phyloP scores from a whole-genome alignment of 345 rosid species.

The Populus tremula region DNA sequence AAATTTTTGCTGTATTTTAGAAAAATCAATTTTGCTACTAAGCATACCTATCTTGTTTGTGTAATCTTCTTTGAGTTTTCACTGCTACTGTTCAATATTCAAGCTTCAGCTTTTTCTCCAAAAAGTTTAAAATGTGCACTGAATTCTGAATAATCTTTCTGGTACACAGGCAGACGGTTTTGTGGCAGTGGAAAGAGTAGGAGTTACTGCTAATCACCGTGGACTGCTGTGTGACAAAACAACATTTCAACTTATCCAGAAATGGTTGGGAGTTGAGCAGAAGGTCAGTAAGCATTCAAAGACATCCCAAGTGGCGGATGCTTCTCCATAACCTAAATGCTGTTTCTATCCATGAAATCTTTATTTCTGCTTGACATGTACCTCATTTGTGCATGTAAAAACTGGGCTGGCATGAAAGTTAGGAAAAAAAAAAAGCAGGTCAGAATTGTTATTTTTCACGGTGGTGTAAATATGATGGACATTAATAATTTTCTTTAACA shows the following conservation, averaged over 20 bases:
- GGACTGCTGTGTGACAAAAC: conserved; percentile 50
- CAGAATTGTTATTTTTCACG: no score
- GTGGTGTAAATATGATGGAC: no score
- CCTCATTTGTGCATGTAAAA: no score
- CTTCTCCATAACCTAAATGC: conserved; percentile 32
- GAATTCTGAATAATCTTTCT: not conserved
- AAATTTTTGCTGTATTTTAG: no score
- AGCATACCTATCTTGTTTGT: not conserved
- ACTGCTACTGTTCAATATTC: not conserved
- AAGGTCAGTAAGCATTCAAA: conserved; percentile 24
- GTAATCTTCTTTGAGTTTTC: not conserved
- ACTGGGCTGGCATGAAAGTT: no score
- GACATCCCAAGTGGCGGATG: conserved; percentile 48
- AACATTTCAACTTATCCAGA: conserved; percentile 52
- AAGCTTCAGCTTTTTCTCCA: not conserved
- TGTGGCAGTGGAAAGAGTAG: conserved; percentile 58
- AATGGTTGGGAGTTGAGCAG: conserved; percentile 68
- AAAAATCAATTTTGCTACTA: not conserved
- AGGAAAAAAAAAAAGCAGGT: no score
- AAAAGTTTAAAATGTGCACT: not conserved
- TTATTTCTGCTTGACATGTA: no score
- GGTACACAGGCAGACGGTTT: conserved; percentile 61
- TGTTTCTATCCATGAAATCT: no score
- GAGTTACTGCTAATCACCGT: conserved; percentile 59
- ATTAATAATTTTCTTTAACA: no score